Evolutionary conservation across 371 early-diverging fungal species (phyloP).

Genomic region (Mucor velutinosus): DNA sequence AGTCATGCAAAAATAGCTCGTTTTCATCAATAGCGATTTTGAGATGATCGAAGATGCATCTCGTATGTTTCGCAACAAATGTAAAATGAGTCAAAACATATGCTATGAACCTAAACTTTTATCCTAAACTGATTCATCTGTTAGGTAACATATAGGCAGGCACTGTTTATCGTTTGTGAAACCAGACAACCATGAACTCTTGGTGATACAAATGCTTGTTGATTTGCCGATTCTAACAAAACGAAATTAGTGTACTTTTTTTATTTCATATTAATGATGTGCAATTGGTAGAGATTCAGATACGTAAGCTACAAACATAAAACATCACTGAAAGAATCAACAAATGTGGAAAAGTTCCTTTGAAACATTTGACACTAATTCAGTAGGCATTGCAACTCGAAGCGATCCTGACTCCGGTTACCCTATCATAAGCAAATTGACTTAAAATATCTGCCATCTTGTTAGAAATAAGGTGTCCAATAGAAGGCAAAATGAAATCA

Average conservation of each 20-base stretch:
- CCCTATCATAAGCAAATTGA: background rate
- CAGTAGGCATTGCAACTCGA: background rate
- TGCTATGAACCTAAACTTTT: background rate
- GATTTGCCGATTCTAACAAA: background rate
- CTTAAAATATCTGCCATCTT: conserved; percentile 6
- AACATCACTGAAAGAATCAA: background rate
- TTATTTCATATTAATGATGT: background rate
- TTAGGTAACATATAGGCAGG: background rate
- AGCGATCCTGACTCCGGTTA: background rate
- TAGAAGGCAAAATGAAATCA: background rate
- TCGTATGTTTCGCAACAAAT: background rate
- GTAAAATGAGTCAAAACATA: background rate
- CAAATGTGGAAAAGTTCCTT: background rate
- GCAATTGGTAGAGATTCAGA: background rate
- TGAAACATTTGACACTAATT: background rate
- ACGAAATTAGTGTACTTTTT: background rate
- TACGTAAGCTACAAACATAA: background rate
- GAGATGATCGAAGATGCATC: no score
- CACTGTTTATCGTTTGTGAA: background rate
- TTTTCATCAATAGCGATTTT: background rate
- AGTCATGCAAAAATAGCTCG: background rate
- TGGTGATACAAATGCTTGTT: background rate
- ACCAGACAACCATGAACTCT: background rate
- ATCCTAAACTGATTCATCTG: background rate
- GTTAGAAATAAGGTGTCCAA: background rate